Percentiles rank a stretch among this genome's conserved stretches.
phyloP scores from a whole-genome alignment of 2,329 filamentous ascomycete species.

The Cordyceps pruinosa region DNA sequence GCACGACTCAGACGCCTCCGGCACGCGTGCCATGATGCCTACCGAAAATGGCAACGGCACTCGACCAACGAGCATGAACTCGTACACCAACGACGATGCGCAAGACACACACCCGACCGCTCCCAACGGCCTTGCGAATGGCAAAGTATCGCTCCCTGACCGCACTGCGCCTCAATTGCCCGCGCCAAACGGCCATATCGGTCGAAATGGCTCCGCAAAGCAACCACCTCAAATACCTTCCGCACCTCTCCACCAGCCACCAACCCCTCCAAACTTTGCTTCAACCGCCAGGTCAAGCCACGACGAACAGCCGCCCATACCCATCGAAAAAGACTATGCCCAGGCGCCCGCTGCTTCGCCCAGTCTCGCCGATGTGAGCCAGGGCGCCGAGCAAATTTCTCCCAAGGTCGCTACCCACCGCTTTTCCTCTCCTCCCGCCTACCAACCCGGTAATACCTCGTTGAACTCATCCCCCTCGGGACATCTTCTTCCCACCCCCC shows the following conservation, averaged over 20 bases:
- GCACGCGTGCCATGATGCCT: constrained; percentile 34
- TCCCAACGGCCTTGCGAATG: constrained; percentile 11
- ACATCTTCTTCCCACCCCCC: constrained; percentile 38
- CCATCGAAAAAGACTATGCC: neutral
- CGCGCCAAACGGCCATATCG: neutral
- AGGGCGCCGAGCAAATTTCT: constrained; percentile 14
- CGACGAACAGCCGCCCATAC: neutral
- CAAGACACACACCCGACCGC: constrained; percentile 6
- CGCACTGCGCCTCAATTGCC: neutral
- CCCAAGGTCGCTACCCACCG: constrained; percentile 9
- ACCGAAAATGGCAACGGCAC: constrained; percentile 34
- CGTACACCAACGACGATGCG: constrained; percentile 43
- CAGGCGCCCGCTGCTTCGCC: constrained; percentile 13
- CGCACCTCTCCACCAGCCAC: constrained; percentile 4
- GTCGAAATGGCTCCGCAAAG: constrained; percentile 21
- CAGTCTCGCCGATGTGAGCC: constrained; percentile 23
- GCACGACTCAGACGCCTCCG: constrained; percentile 45
- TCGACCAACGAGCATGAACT: constrained; percentile 49
- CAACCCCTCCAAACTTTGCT: neutral
- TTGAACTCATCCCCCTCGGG: constrained; percentile 41
- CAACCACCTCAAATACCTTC: neutral
- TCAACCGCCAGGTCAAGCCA: neutral
- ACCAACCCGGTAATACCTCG: constrained; percentile 34
- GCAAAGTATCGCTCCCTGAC: constrained; percentile 7
- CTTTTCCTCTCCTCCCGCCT: constrained; percentile 21